Percentiles rank a stretch among this genome's conserved stretches.
Conservation (phyloP, 352 stramenopile genomes). For the Poterioochromonas sp. region DNA sequence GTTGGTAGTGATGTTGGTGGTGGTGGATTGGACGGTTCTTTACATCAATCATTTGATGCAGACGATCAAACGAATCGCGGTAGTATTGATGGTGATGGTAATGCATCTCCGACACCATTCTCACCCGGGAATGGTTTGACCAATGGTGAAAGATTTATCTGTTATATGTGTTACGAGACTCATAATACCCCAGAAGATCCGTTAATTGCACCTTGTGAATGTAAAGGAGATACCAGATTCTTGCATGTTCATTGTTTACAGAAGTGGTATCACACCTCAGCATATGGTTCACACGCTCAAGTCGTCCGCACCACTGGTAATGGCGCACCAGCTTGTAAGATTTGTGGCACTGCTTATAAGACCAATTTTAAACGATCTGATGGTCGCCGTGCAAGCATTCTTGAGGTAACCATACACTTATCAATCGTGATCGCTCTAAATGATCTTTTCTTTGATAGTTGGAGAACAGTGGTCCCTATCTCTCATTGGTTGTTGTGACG, state of each 20-base stretch:
- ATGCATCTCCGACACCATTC: no score
- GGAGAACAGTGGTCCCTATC: constrained; percentile 35
- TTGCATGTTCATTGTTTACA: constrained; percentile 79
- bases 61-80: not conserved
- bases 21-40: not conserved
- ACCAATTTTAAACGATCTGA: constrained; percentile 71
- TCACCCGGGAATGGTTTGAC: not conserved
- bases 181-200: constrained; percentile 69
- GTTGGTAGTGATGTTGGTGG: no score
- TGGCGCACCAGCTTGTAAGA: constrained; percentile 54
- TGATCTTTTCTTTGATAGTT: not conserved
- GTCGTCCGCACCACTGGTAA: constrained; percentile 30
- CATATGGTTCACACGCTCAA: constrained; percentile 35
- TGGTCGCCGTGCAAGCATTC: constrained; percentile 65
- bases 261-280: constrained; percentile 67
- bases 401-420: constrained; percentile 40
- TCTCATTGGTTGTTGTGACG: constrained; percentile 28
- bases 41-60: not conserved
- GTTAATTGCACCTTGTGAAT: constrained; percentile 74
- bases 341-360: constrained; percentile 79
- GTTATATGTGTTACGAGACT: constrained; percentile 85
- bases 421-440: not conserved
- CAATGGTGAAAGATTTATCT: constrained; percentile 45
- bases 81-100: no score
- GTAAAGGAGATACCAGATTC: constrained; percentile 80